A percentile compares a stretch with the other conserved stretches of the same genome.
These are phyloP conservation scores for Gnomoniopsis sp. DNA, from an alignment of 2,329 filamentous ascomycete species.

Conservation along the genomic window DNA sequence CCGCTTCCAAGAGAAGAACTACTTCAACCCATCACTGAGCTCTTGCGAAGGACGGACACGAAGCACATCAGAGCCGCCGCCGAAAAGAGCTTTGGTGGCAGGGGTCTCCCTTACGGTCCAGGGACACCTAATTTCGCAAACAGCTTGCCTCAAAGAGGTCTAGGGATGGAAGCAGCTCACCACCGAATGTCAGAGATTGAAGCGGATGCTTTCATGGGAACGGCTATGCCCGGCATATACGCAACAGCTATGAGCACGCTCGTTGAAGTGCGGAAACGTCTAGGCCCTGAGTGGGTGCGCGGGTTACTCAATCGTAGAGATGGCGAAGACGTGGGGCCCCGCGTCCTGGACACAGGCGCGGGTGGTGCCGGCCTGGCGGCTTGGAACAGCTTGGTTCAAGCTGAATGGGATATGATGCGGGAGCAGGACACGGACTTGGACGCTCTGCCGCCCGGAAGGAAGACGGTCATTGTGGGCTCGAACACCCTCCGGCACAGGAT, in stretches of 20 bases:
- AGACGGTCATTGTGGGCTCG: slow-evolving; percentile 76
- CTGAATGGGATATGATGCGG: slow-evolving; percentile 74
- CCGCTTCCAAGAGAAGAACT: slow-evolving; percentile 69
- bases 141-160: slow-evolving; percentile 58
- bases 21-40: slow-evolving; percentile 63
- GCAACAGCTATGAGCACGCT: slow-evolving; percentile 64
- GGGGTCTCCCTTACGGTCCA: slow-evolving; percentile 71
- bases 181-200: slow-evolving; percentile 71
- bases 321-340: slow-evolving; percentile 44
- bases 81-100: slow-evolving; percentile 72
- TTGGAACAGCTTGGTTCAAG: slow-evolving; percentile 73
- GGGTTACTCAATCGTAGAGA: slow-evolving; percentile 58
- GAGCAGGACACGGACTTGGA: slow-evolving; percentile 41
- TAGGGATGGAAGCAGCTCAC: slow-evolving; percentile 62
- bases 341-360: slow-evolving; percentile 70
- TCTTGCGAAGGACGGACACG: slow-evolving; percentile 66
- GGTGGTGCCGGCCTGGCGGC: slow-evolving; percentile 71
- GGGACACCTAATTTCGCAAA: slow-evolving; percentile 60
- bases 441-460: slow-evolving; percentile 60
- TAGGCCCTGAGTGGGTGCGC: slow-evolving; percentile 69
- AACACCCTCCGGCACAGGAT: slow-evolving; percentile 71
- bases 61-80: slow-evolving; percentile 74
- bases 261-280: slow-evolving; percentile 69
- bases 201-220: slow-evolving; percentile 68
- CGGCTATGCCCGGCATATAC: slow-evolving; percentile 68